Base-by-base conservation (phyloP, 1,284 basidiomycete genomes). In the Schizophyllum commune region DNA sequence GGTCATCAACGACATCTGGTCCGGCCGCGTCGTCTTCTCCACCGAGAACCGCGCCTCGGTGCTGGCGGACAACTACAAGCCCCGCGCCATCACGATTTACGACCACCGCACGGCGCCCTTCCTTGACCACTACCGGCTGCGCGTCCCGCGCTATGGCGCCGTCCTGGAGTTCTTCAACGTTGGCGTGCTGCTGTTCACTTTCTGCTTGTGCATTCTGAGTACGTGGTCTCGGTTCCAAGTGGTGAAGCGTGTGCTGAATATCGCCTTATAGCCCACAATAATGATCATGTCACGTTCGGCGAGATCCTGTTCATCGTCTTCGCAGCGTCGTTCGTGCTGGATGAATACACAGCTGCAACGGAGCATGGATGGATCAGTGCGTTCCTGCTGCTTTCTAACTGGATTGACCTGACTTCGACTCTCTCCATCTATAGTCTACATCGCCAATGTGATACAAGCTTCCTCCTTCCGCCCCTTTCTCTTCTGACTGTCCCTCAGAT, bases 341-440 rank as follows among this genome's bases (percentile, higher is more conserved):
- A 90, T 65, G 91, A 93, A 72, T 92, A 92, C 68, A 90, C 89
- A 0, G 83, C 89, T 17, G 81, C 86, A 0, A 86, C 80, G 58
- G 92, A 94, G 71, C 88, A 94, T 69, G 93, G 94, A 13, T 94
- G 90, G 89, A 80, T 83, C 55, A 87, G 91, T 92, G 68, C 74
- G 90, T 81, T 39, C 20, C 61, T 80, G 81, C 82, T 57, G 81
- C 54, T 56, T 33, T 39, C 20, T 60, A 27, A 19, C 27, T 7
- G 9, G 57, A n/a, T 56, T 32, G 33, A 58, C 19, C 32, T 56
- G 13, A 47, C 39, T 11, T 8, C 8, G 8, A 47, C 39, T 32
- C 22, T 27, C 20, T 55, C 52, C 20, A 54, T 32, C 22, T 62
- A 59, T 66, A 91, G 91, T 94, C 59, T 93, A 93, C 70, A 83